Evolutionary conservation across 257 asterid genomes (phyloP).

Genomic region (Catharanthus roseus): DNA sequence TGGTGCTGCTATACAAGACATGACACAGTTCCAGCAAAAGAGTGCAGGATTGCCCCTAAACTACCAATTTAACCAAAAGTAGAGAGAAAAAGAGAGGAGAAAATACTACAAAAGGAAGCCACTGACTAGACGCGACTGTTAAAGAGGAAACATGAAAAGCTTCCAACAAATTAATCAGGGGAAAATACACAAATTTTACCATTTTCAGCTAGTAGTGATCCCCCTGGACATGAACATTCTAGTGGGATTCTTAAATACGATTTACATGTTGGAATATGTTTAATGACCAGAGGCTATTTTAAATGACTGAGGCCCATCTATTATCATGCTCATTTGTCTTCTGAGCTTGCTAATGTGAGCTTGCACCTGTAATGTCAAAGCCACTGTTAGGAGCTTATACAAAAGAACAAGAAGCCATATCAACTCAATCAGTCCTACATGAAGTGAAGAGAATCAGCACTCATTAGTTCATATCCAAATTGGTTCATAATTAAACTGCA

Average conservation of each 20-base stretch:
- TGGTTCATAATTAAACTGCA: not conserved
- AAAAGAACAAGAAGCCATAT: not conserved
- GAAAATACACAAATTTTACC: conserved; percentile 16
- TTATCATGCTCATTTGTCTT: conserved; percentile 60
- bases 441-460: not conserved
- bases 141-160: not conserved
- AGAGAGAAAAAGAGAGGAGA: not conserved
- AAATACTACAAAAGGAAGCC: not conserved
- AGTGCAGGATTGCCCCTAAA: not conserved
- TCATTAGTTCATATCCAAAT: not conserved
- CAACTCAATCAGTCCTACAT: not conserved
- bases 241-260: conserved; percentile 4
- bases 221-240: conserved; percentile 20
- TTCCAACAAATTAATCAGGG: conserved; percentile 1
- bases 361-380: conserved; percentile 54
- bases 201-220: conserved; percentile 17
- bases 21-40: not conserved
- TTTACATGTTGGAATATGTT: conserved; percentile 12
- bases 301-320: conserved; percentile 52
- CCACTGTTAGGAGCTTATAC: not conserved
- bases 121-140: not conserved
- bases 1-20: not conserved
- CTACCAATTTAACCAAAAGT: not conserved
- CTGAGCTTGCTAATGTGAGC: conserved; percentile 66
- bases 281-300: conserved; percentile 46